Base-by-base conservation (phyloP, 2,329 filamentous ascomycete species). In the Aspergillus pseudonomiae region DNA sequence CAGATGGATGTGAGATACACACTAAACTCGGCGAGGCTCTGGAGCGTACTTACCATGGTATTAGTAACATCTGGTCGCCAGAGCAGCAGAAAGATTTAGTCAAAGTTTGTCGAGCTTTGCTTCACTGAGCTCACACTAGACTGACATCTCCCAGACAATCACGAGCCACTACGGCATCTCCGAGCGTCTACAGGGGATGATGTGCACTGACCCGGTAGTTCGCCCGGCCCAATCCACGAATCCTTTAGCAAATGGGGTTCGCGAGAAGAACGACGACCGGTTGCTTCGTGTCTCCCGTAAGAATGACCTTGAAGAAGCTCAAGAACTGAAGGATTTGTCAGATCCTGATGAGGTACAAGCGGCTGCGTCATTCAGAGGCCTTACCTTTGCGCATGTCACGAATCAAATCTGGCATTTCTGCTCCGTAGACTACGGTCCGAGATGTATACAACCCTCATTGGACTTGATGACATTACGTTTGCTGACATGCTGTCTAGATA, bases 371-470 rank as follows among this genome's bases (percentile, higher is more conserved):
- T 69, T 73, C 65, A 72, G 67, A 52, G 70, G 71, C 39, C 70
- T 84, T 6, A 84, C 84, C 2, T 83, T 87, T 62, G 85, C 86
- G 57, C 79, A 86, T 34, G 82, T 92, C 48, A 85, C 90, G 6
- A 84, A 91, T 65, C 85, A 89, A 60, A 89, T 91, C n/a, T 90
- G 90, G 82, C 90, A 92, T 73, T 93, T 91, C 75, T 89, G 88
- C 16, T 90, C 89, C 0, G 85, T 91, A 16, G 91, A 93, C 70
- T 86, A 89, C 74, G 90, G 89, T 0, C 78, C 83, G 19, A 83
- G 82, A 73, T 91, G 89, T 88, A 78, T 70, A 81, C 74, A 21
- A 12, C 52, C 11, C 58, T 54, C 32, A 28, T 36, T 61, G 7
- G 60, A 12, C 26, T 30, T 21, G 39, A 14, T 19, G 5, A 53